phyloP scores from a whole-genome alignment of 345 rosid genomes.

The Corchorus capsularis region DNA sequence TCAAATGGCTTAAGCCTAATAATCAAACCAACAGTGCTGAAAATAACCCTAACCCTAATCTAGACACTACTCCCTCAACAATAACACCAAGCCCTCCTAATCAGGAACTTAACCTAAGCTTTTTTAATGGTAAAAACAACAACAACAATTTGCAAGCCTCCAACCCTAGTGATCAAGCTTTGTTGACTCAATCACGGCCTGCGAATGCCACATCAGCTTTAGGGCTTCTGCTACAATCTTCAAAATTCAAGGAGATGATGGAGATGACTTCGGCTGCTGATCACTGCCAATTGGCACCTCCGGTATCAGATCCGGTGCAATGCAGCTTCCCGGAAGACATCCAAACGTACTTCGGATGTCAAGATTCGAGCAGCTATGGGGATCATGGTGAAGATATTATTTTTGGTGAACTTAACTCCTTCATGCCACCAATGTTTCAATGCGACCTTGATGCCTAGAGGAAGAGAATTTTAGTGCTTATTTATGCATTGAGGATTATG shows the following conservation, averaged over 20 bases:
- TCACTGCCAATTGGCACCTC: slow-evolving; percentile 14
- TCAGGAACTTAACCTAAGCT: slow-evolving; percentile 26
- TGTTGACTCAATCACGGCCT: slow-evolving; percentile 23
- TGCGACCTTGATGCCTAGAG: slow-evolving; percentile 47
- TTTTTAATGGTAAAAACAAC: not conserved
- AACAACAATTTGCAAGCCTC: slow-evolving; percentile 5
- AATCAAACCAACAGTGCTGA: slow-evolving; percentile 9
- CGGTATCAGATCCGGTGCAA: slow-evolving; percentile 34
- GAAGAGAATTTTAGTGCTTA: not conserved
- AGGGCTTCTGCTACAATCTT: slow-evolving; percentile 62
- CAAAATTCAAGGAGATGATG: slow-evolving; percentile 70
- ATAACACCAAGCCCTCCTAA: slow-evolving; percentile 18
- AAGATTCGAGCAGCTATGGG: slow-evolving; percentile 46
- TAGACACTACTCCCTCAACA: not conserved
- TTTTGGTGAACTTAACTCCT: slow-evolving; percentile 58
- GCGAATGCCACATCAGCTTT: slow-evolving; percentile 55
- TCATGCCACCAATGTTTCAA: slow-evolving; percentile 49
- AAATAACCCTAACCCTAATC: slow-evolving; percentile 21
- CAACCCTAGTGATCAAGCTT: not conserved
- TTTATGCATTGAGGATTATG: not conserved
- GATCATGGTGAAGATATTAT: slow-evolving; percentile 50
- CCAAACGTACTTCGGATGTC: slow-evolving; percentile 69
- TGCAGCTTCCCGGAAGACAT: slow-evolving; percentile 79
- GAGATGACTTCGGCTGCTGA: slow-evolving; percentile 52
- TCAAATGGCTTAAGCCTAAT: slow-evolving; percentile 60